Percentiles rank a stretch among this genome's conserved stretches.
Evolutionary conservation across 23 red algal genomes (phyloP).

Genomic region (Gracilaria gracilis): DNA sequence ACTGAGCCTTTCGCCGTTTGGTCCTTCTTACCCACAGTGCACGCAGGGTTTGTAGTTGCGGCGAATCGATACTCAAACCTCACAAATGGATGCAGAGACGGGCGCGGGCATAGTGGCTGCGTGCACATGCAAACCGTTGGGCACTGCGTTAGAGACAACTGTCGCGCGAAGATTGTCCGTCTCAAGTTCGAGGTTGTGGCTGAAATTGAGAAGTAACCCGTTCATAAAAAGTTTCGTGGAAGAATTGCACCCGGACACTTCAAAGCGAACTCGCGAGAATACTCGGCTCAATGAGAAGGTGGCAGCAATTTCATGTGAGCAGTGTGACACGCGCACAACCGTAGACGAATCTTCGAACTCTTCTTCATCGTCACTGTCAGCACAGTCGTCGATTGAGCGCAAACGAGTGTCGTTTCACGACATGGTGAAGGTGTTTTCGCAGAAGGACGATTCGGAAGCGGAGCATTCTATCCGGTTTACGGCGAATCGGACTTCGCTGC

Average conservation of each 20-base stretch:
- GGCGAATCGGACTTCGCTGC: not conserved
- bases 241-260: not conserved
- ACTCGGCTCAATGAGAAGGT: not conserved
- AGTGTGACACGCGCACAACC: not conserved
- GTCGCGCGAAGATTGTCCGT: not conserved
- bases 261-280: constrained; percentile 13
- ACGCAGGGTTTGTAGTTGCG: too few relatives aligned
- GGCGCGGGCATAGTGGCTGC: too few relatives aligned
- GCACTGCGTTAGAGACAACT: not conserved
- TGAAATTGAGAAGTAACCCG: not conserved
- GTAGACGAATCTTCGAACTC: not conserved
- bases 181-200: not conserved
- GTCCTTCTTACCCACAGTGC: too few relatives aligned
- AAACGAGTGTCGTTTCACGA: constrained; percentile 1
- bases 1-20: too few relatives aligned
- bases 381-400: not conserved
- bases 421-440: constrained; percentile 6
- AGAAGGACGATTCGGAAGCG: not conserved
- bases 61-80: too few relatives aligned
- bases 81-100: too few relatives aligned
- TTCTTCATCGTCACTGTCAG: not conserved
- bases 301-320: not conserved
- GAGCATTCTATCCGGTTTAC: constrained; percentile 17
- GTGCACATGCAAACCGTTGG: not conserved
- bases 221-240: constrained; percentile 5